Conservation (phyloP, 495 filamentous ascomycete genomes). For the Trichoderma gamsii region DNA sequence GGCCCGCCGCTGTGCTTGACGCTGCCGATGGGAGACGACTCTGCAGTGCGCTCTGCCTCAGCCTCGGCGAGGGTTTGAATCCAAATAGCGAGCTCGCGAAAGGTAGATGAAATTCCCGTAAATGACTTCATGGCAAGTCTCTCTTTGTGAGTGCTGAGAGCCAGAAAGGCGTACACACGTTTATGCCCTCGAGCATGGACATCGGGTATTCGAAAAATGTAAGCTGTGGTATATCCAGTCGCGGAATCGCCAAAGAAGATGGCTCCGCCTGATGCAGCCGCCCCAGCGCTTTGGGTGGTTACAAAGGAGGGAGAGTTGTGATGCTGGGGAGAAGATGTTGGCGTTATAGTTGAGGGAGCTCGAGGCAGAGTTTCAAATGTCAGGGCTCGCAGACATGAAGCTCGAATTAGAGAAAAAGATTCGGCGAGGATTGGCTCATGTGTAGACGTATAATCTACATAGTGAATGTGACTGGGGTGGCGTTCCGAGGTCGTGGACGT, state of each 20-base stretch:
- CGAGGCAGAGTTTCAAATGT: conserved; percentile 80
- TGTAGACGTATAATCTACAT: conserved; percentile 79
- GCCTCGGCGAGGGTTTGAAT: conserved; percentile 56
- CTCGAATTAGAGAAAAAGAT: conserved; percentile 78
- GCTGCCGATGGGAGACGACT: conserved; percentile 28
- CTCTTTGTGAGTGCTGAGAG: conserved; percentile 66
- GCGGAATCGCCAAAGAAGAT: conserved; percentile 80
- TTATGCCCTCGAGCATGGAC: conserved; percentile 79
- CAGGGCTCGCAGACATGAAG: conserved; percentile 78
- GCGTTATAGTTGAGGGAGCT: conserved; percentile 35
- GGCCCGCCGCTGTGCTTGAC: conserved; percentile 18
- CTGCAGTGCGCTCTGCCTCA: conserved; percentile 51
- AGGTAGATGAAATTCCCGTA: conserved; percentile 65
- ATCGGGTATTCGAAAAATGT: conserved; percentile 85
- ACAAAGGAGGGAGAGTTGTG: conserved; percentile 37
- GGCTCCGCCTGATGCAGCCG: conserved; percentile 54
- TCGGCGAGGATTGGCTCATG: conserved; percentile 67
- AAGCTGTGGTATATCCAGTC: conserved; percentile 85
- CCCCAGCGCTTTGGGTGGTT: conserved; percentile 43
- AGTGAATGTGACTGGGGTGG: conserved; percentile 62
- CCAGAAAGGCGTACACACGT: conserved; percentile 81
- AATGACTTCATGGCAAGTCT: conserved; percentile 69
- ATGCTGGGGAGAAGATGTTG: conserved; percentile 28
- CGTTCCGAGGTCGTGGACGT: conserved; percentile 38
- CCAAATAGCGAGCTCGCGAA: conserved; percentile 68